Conservation (phyloP, 768 basidiomycete species). For the Lepiota venenata region DNA sequence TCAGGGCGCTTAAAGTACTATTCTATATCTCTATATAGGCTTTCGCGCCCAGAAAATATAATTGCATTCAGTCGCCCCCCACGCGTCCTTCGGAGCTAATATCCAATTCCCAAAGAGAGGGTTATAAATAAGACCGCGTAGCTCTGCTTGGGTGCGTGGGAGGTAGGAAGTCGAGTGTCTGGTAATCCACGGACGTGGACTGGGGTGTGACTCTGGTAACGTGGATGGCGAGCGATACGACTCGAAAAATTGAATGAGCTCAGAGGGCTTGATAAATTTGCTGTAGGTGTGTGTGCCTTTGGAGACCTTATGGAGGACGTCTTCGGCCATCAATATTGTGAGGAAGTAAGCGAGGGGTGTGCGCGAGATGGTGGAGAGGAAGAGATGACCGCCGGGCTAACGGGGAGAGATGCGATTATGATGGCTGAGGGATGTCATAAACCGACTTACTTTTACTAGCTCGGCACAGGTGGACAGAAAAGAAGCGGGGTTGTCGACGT, state of each 20-base stretch:
- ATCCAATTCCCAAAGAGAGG: slow-evolving; percentile 70
- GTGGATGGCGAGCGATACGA: slow-evolving; percentile 36
- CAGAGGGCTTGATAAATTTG: slow-evolving; percentile 86
- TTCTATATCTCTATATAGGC: slow-evolving; percentile 29
- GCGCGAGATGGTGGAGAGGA: slow-evolving; percentile 93
- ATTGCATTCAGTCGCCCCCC: slow-evolving; percentile 60
- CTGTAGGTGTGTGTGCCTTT: slow-evolving; percentile 89
- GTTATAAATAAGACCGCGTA: slow-evolving; percentile 75
- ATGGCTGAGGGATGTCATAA: background rate
- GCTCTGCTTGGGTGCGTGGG: slow-evolving; percentile 66
- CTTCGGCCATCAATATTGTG: slow-evolving; percentile 69
- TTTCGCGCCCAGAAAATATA: slow-evolving; percentile 89
- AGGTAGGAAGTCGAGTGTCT: slow-evolving; percentile 43
- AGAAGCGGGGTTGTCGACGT: slow-evolving; percentile 86
- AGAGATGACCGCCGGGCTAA: slow-evolving; percentile 93
- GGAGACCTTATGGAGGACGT: slow-evolving; percentile 74
- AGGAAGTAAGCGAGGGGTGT: slow-evolving; percentile 48
- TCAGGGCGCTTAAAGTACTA: background rate
- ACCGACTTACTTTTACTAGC: slow-evolving; percentile 72
- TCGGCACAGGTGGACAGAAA: slow-evolving; percentile 83
- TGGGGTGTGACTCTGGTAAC: background rate
- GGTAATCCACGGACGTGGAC: slow-evolving; percentile 53
- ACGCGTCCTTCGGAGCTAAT: slow-evolving; percentile 57
- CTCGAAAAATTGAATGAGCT: slow-evolving; percentile 82
- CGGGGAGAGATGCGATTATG: background rate